Evolutionary conservation across 2,329 filamentous ascomycete genomes (phyloP).

Genomic region (Trichophyton verrucosum): DNA sequence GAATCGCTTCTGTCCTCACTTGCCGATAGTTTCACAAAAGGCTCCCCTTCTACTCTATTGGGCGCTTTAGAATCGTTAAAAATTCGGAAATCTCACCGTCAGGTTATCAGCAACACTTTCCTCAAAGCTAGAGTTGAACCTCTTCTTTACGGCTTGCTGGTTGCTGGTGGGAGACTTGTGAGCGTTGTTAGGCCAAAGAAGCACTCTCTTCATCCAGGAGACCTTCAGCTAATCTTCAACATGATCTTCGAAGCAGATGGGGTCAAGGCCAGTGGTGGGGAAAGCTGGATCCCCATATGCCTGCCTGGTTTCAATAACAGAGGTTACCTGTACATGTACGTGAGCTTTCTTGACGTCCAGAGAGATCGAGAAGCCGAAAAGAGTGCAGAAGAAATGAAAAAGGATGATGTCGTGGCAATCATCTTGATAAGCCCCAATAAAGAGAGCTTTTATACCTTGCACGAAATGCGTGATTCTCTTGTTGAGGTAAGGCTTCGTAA

Average conservation of each 20-base stretch:
- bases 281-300: slow-evolving; percentile 95
- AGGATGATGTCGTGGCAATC: slow-evolving; percentile 68
- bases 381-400: slow-evolving; percentile 21
- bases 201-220: slow-evolving; percentile 88
- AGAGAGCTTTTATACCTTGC: slow-evolving; percentile 83
- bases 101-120: slow-evolving; percentile 74
- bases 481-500: slow-evolving; percentile 37
- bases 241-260: slow-evolving; percentile 96
- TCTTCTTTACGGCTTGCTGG: slow-evolving; percentile 83
- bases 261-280: slow-evolving; percentile 81
- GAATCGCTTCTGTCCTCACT: slow-evolving; percentile 82
- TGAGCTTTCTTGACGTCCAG: slow-evolving; percentile 72
- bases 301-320: slow-evolving; percentile 94
- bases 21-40: slow-evolving; percentile 85
- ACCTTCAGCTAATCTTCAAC: slow-evolving; percentile 94
- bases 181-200: slow-evolving; percentile 90
- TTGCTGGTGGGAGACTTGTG: slow-evolving; percentile 82
- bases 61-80: slow-evolving; percentile 89
- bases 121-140: slow-evolving; percentile 64
- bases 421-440: slow-evolving; percentile 86
- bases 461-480: slow-evolving; percentile 54
- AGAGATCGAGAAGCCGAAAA: neutral
- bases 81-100: slow-evolving; percentile 74
- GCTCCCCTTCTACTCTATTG: slow-evolving; percentile 76
- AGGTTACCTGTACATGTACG: slow-evolving; percentile 97